Percentiles rank a stretch among this genome's conserved stretches.
These are phyloP conservation scores for Paecilomyces variotii DNA, from an alignment of 2,329 filamentous ascomycete species.

Conservation along the genomic window DNA sequence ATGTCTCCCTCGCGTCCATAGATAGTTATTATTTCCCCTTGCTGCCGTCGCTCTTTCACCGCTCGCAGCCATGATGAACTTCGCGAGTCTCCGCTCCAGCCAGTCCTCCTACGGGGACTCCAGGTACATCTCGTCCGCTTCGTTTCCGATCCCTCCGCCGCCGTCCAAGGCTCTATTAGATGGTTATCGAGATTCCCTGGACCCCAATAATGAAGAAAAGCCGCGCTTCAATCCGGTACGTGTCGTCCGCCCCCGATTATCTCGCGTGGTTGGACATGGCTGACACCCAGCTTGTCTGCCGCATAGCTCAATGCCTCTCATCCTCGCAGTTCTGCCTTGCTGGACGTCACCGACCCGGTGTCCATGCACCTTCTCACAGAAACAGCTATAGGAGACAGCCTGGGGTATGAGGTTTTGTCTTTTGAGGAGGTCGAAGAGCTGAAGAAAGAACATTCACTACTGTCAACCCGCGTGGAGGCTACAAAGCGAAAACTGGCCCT, in stretches of 20 bases:
- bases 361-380: slow-evolving; percentile 88
- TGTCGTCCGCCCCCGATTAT: slow-evolving; percentile 1
- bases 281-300: slow-evolving; percentile 31
- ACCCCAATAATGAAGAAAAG: slow-evolving; percentile 47
- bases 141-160: slow-evolving; percentile 24
- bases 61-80: slow-evolving; percentile 21
- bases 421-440: slow-evolving; percentile 85
- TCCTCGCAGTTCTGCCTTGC: slow-evolving; percentile 27
- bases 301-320: slow-evolving; percentile 45
- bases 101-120: slow-evolving; percentile 35
- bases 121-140: slow-evolving; percentile 27
- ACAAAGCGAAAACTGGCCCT: slow-evolving; percentile 75
- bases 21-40: background rate
- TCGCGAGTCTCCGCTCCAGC: slow-evolving; percentile 30
- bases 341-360: slow-evolving; percentile 51
- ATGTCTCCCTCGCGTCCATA: slow-evolving; percentile 3
- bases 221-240: slow-evolving; percentile 53
- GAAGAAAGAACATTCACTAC: slow-evolving; percentile 72
- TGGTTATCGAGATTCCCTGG: slow-evolving; percentile 52
- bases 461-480: slow-evolving; percentile 71
- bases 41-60: background rate
- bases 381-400: slow-evolving; percentile 84
- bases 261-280: background rate
- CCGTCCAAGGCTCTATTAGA: slow-evolving; percentile 46
- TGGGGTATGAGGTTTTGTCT: slow-evolving; percentile 73